A percentile compares a stretch with the other conserved stretches of the same genome.
Conservation (phyloP, 306 rosid species). For the Morella rubra region DNA sequence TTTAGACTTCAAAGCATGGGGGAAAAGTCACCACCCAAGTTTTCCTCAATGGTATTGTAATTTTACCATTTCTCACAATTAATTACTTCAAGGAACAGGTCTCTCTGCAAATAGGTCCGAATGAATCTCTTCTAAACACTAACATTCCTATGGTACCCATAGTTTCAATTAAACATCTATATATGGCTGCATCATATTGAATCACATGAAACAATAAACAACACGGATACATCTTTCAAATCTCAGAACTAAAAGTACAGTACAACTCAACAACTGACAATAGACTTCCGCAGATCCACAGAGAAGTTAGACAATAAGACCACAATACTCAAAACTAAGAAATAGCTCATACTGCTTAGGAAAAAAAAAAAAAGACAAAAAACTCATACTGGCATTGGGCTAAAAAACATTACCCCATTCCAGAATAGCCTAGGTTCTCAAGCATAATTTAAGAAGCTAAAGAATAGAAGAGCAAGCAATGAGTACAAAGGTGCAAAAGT, state of each 20-base stretch:
- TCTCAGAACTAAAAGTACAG: background rate
- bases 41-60: background rate
- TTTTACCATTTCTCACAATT: too few relatives aligned
- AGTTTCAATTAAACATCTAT: background rate
- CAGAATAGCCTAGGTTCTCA: background rate
- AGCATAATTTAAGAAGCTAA: background rate
- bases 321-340: background rate
- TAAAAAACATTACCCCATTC: background rate
- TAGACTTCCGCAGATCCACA: background rate
- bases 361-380: too few relatives aligned
- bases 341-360: background rate
- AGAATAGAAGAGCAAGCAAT: background rate
- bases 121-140: background rate
- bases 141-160: background rate
- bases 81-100: background rate
- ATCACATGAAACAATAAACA: background rate
- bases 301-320: background rate
- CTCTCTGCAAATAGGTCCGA: background rate
- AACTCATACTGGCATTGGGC: background rate
- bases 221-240: background rate
- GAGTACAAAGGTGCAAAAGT: background rate
- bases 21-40: background rate
- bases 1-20: background rate
- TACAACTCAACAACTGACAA: background rate
- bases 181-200: background rate